Evolutionary conservation across 495 filamentous ascomycete genomes (phyloP), one percentile per base, ranked within the genome.

Genomic region (Baudoinia panamericana): DNA sequence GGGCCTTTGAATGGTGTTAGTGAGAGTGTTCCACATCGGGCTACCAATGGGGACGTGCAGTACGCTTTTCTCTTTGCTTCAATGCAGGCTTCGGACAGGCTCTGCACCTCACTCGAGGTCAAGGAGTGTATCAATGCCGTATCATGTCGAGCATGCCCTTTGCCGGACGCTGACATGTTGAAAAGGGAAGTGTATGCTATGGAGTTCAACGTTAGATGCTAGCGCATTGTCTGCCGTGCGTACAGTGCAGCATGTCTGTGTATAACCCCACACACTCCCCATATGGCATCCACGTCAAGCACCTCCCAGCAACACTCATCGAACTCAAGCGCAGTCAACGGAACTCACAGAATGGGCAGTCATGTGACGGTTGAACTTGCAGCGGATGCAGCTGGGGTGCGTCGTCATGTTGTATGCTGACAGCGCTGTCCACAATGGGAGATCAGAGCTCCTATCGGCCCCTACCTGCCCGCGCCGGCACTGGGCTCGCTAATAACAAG

Each of bases 51-150:
- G 41, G 24, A 53, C 67, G 43, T 60, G 70, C 84, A 87, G 66
- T 93, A 92, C 27, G 85, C 80, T n/a, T 63, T 60, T 7, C 62
- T 66, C 57, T 86, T 87, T 46, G 84, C 82, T 23, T 68, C 69
- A 18, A 67, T 63, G 33, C 74, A 72, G 48, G 69, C 70, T 20
- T 56, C 50, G 9, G 66, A 70, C 29, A 93, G 73, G 22, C 63
- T 63, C 39, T 63, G 42, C 50, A 88, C 70, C 53, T 88, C 76
- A 20, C 60, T 52, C 5, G 60, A 52, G 4, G 73, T 67, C 10
- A 88, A 63, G 27, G 63, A 56, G 56, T 73, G 61, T 28, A 62
- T 52, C 36, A 58, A 30, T 15, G 49, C 45, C 5, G 52, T 51
- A 32, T 48, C 52, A 29, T 54, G 48, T 13, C 43, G 48, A 6